These are phyloP conservation scores for Polychytrium aggregatum DNA, from an alignment of 192 early-diverging fungal genomes.

Conservation along the genomic window DNA sequence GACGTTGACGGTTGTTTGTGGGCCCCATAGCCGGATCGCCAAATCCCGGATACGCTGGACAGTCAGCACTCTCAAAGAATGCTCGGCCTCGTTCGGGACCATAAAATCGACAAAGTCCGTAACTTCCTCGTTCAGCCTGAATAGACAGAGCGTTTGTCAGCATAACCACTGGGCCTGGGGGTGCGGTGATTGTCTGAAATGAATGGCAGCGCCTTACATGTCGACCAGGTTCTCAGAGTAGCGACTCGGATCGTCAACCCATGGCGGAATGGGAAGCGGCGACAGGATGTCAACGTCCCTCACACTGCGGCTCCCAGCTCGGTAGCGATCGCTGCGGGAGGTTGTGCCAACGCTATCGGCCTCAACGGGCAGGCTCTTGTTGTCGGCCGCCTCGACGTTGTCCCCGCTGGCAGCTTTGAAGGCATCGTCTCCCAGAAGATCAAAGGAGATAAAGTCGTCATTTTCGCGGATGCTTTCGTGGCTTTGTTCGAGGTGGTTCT, in stretches of 20 bases:
- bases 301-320: not conserved
- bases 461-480: too few species aligned
- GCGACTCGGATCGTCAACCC: conserved; percentile 11
- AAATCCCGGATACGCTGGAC: conserved; percentile 50
- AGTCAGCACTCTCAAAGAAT: conserved; percentile 59
- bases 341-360: not conserved
- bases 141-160: not conserved
- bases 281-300: conserved; percentile 14
- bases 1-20: conserved; percentile 33
- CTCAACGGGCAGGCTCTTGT: not conserved
- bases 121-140: conserved; percentile 53
- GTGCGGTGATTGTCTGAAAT: not conserved
- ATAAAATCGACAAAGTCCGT: conserved; percentile 67
- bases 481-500: too few species aligned
- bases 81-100: conserved; percentile 70
- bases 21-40: conserved; percentile 25
- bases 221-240: conserved; percentile 18
- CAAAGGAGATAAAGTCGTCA: conserved; percentile 23
- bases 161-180: not conserved
- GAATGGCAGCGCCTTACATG: conserved; percentile 11
- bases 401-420: conserved; percentile 3
- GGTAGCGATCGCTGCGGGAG: not conserved
- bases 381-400: not conserved
- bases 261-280: conserved; percentile 26
- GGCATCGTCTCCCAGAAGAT: conserved; percentile 10